Evolutionary conservation across 2,329 filamentous ascomycete species (phyloP), one percentile per base, ranked within the genome.

Genomic region (Madurella mycetomatis): DNA sequence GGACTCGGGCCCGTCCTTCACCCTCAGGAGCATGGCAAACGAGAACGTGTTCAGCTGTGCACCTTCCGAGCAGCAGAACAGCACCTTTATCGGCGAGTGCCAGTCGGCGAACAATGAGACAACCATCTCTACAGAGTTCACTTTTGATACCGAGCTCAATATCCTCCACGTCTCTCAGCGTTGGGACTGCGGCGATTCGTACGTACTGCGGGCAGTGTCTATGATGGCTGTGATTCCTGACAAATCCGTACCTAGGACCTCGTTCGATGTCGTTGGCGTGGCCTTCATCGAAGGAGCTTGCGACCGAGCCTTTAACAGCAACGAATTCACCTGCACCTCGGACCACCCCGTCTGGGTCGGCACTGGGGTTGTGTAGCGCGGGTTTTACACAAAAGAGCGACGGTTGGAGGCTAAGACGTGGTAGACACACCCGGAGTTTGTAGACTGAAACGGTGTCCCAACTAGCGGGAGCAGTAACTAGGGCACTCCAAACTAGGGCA

Each of bases 1-100:
- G 0, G 68, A 71, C 55, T 65, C 64, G 0, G 68, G 67, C 0
- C 67, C 68, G 17, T 65, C 66, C 0, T 71, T 71, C 53, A 62
- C 59, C 0, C 44, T 71, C 51, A 61, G 47, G 19, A 70, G 60
- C 42, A 47, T 68, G 54, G 62, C 65, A 2, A 64, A 60, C 58
- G 61, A 56, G 12, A 61, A 59, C 34, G 50, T 62, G 7, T 65
- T 69, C 42, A 56, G 58, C 18, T 70, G 69, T 31, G 49, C 59
- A 9, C 58, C 63, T 1, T 52, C 62, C 2, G 57, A 49, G 5
- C 58, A 54, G 7, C 34, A 62, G 25, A 60, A 62, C 7, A 48
- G 47, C 19, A 62, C 56, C 1, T 68, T 68, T 49, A 56, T 58
- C 1, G 69, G 69, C 0, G 49, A 31, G 2, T 71, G 69, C 56